Evolutionary conservation across 2,329 filamentous ascomycete genomes (phyloP).

Genomic region (Epichloe gansuensis): DNA sequence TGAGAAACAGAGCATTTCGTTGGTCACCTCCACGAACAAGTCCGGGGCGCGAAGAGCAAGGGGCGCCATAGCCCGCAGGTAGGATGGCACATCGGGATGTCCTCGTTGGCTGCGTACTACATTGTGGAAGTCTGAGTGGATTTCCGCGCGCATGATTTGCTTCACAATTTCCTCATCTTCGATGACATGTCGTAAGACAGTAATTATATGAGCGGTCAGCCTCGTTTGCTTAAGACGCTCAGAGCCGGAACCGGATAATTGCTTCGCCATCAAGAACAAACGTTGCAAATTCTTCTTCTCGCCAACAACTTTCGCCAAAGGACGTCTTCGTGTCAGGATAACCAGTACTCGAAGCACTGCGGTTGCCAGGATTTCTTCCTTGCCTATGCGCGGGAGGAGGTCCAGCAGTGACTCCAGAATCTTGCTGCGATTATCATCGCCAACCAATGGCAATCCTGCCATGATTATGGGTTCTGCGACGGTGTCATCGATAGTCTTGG

Average conservation of each 20-base stretch:
- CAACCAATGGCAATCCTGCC: slow-evolving; percentile 44
- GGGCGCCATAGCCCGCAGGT: slow-evolving; percentile 65
- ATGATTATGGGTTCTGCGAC: slow-evolving; percentile 43
- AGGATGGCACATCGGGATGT: slow-evolving; percentile 53
- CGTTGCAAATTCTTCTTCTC: slow-evolving; percentile 83
- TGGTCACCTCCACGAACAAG: slow-evolving; percentile 76
- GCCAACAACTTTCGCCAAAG: slow-evolving; percentile 61
- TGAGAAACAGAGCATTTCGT: slow-evolving; percentile 66
- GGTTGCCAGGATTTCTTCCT: slow-evolving; percentile 72
- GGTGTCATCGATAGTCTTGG: slow-evolving; percentile 34
- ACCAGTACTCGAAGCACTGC: slow-evolving; percentile 75
- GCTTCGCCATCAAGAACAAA: slow-evolving; percentile 90
- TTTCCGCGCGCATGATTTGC: slow-evolving; percentile 85
- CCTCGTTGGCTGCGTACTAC: slow-evolving; percentile 36
- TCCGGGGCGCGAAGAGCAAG: slow-evolving; percentile 70
- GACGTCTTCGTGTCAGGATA: slow-evolving; percentile 69
- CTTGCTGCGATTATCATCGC: slow-evolving; percentile 49
- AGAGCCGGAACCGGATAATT: slow-evolving; percentile 68
- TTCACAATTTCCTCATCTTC: slow-evolving; percentile 87
- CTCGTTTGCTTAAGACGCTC: slow-evolving; percentile 50
- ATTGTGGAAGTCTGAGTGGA: slow-evolving; percentile 62
- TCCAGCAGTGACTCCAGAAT: slow-evolving; percentile 71
- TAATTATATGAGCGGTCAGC: slow-evolving; percentile 55
- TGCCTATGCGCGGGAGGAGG: slow-evolving; percentile 73
- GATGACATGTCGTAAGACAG: slow-evolving; percentile 80